These are phyloP conservation scores for Ceratobasidium sp. DNA, from an alignment of 1,284 basidiomycete species.

Conservation along the genomic window DNA sequence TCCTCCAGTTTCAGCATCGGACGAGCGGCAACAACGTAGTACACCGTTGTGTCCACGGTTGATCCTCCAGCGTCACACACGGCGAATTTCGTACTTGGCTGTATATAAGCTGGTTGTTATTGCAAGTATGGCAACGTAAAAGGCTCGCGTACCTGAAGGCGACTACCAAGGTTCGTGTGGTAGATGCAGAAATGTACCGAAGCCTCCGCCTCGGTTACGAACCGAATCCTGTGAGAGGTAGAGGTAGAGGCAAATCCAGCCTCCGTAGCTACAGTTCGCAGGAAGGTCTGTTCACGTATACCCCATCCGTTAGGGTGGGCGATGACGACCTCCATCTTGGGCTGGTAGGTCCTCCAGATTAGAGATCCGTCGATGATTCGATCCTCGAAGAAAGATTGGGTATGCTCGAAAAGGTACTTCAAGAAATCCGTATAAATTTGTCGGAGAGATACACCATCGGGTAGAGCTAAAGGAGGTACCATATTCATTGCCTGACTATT, in stretches of 20 bases:
- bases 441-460: conserved; percentile 2
- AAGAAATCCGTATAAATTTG: conserved; percentile 39
- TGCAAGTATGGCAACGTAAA: conserved; percentile 42
- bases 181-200: conserved; percentile 49
- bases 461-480: conserved; percentile 11
- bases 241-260: conserved; percentile 13
- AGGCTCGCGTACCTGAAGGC: conserved; percentile 21
- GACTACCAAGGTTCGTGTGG: conserved; percentile 39
- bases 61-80: conserved; percentile 50
- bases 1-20: conserved; percentile 40
- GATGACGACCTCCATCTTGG: conserved; percentile 27
- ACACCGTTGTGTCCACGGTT: conserved; percentile 48
- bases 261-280: conserved; percentile 37
- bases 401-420: conserved; percentile 29
- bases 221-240: conserved; percentile 38
- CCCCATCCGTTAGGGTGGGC: conserved; percentile 46
- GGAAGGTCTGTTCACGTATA: conserved; percentile 31
- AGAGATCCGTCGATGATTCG: conserved; percentile 2
- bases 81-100: conserved; percentile 36
- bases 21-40: conserved; percentile 18
- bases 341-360: conserved; percentile 15
- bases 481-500: not conserved
- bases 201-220: conserved; percentile 50
- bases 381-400: conserved; percentile 22
- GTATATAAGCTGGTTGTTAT: conserved; percentile 8